Percentiles rank a stretch among this genome's conserved stretches.
Conservation (phyloP, 495 filamentous ascomycete genomes). For the Cudoniella acicularis region DNA sequence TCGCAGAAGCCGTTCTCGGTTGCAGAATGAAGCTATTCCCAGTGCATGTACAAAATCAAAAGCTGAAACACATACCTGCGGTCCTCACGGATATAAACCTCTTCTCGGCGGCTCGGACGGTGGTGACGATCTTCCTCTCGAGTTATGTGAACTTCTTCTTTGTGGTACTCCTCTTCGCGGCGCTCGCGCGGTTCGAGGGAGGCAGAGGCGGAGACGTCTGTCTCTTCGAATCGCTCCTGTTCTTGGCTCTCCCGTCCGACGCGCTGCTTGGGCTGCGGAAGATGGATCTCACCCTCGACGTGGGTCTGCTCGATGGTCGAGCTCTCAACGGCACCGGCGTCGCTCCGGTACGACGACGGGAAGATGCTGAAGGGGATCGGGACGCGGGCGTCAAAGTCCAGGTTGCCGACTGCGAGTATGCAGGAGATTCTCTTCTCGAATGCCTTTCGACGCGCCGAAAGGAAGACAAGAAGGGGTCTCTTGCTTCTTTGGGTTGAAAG, state of each 20-base stretch:
- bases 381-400: slow-evolving; percentile 99
- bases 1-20: too few relatives aligned
- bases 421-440: slow-evolving; percentile 80
- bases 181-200: slow-evolving; percentile 55
- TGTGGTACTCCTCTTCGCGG: slow-evolving; percentile 55
- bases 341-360: slow-evolving; percentile 94
- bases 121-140: slow-evolving; percentile 63
- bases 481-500: slow-evolving; percentile 51
- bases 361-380: slow-evolving; percentile 99
- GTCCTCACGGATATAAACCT: slow-evolving; percentile 49
- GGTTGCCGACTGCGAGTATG: slow-evolving; percentile 76
- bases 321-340: too few relatives aligned
- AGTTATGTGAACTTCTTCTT: slow-evolving; percentile 78
- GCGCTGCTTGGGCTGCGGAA: slow-evolving; percentile 71
- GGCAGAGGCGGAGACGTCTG: slow-evolving; percentile 45
- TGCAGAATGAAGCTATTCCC: too few relatives aligned
- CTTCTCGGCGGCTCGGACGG: slow-evolving; percentile 57
- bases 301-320: slow-evolving; percentile 66
- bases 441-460: slow-evolving; percentile 92
- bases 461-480: slow-evolving; percentile 91
- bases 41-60: too few relatives aligned
- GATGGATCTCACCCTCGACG: slow-evolving; percentile 85
- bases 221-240: slow-evolving; percentile 18
- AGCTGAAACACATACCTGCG: slow-evolving; percentile 35
- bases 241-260: slow-evolving; percentile 67